These are phyloP conservation scores for Dissophora globulifera DNA, from an alignment of 192 early-diverging fungal species.

Conservation along the genomic window DNA sequence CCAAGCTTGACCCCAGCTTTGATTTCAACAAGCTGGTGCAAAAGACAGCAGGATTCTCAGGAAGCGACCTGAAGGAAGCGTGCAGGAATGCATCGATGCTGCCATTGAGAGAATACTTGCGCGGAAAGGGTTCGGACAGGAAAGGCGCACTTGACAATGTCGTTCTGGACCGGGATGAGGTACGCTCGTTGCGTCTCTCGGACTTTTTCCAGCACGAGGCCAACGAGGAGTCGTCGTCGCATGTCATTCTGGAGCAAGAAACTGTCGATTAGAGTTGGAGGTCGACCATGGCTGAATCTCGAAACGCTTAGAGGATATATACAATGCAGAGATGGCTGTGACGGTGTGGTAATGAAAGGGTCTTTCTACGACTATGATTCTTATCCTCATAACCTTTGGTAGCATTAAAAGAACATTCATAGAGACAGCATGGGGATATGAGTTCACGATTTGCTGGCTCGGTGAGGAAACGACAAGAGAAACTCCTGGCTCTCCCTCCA, in stretches of 20 bases:
- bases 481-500: too few relatives aligned
- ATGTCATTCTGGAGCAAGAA: slow-evolving; percentile 51
- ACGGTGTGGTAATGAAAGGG: too few relatives aligned
- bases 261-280: slow-evolving; percentile 21
- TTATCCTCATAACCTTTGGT: too few relatives aligned
- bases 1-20: slow-evolving; percentile 75
- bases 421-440: too few relatives aligned
- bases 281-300: too few relatives aligned
- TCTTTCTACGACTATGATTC: too few relatives aligned
- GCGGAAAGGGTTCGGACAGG: slow-evolving; percentile 54
- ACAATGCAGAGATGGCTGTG: too few relatives aligned
- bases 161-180: slow-evolving; percentile 40
- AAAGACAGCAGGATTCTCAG: slow-evolving; percentile 85
- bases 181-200: slow-evolving; percentile 31
- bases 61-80: slow-evolving; percentile 97
- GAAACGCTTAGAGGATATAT: too few relatives aligned
- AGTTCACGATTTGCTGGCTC: too few relatives aligned
- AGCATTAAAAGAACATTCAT: too few relatives aligned
- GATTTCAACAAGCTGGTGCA: slow-evolving; percentile 73
- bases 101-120: slow-evolving; percentile 89
- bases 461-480: too few relatives aligned
- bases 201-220: slow-evolving; percentile 53
- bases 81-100: slow-evolving; percentile 97
- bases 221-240: slow-evolving; percentile 48
- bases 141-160: slow-evolving; percentile 32